Conservation (phyloP, 805 yeast genomes). For the Zygotorulaspora florentina region DNA sequence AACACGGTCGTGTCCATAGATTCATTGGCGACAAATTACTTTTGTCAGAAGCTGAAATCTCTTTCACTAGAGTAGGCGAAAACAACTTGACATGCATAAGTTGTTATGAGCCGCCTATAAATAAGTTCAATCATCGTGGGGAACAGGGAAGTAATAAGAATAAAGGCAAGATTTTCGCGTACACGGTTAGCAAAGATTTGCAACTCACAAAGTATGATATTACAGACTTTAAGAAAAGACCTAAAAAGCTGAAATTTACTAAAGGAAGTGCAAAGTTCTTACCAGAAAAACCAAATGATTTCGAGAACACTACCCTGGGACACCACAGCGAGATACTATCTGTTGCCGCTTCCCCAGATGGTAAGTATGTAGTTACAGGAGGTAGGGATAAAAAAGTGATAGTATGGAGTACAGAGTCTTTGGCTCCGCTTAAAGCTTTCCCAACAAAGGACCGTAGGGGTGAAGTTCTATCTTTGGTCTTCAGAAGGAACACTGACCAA, state of each 20-base stretch:
- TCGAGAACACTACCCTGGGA: conserved; percentile 57
- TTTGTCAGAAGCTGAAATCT: conserved; percentile 39
- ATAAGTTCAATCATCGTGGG: conserved; percentile 22
- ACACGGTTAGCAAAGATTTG: conserved; percentile 78
- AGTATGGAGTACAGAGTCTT: conserved; percentile 79
- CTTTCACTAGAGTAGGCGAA: conserved; percentile 56
- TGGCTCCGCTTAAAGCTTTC: conserved; percentile 71
- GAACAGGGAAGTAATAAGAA: conserved; percentile 43
- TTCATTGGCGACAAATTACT: conserved; percentile 51
- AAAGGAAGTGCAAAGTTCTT: conserved; percentile 55
- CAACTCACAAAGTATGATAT: conserved; percentile 79
- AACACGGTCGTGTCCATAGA: conserved; percentile 77
- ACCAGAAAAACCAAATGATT: conserved; percentile 34
- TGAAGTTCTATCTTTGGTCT: conserved; percentile 64
- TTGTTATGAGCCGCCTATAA: conserved; percentile 37
- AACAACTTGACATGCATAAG: conserved; percentile 47
- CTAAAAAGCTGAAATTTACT: conserved; percentile 58
- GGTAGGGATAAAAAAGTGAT: conserved; percentile 77
- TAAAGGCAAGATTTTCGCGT: conserved; percentile 53
- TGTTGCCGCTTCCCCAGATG: conserved; percentile 83
- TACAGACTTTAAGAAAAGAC: conserved; percentile 49
- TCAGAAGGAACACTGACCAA: conserved; percentile 78
- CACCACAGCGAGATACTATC: conserved; percentile 74
- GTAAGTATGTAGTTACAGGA: conserved; percentile 85
- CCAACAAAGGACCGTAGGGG: conserved; percentile 72